Conservation (phyloP, 176 grass and related monocot genomes). For the Puya raimondii region DNA sequence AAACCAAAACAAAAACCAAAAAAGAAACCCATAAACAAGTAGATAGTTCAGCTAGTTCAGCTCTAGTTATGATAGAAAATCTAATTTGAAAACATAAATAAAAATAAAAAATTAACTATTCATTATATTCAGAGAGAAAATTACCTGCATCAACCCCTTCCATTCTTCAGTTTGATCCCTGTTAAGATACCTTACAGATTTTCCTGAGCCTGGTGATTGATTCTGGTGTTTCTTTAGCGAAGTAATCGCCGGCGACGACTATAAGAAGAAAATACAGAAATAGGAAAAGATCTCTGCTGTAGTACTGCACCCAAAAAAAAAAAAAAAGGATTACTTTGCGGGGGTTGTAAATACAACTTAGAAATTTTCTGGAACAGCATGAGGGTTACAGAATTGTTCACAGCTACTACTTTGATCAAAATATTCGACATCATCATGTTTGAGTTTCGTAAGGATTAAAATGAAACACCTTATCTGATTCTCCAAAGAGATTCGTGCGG, state of each 20-base stretch:
- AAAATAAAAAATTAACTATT: not conserved
- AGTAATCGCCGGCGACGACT: conserved; percentile 20
- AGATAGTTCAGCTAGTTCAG: too few relatives aligned
- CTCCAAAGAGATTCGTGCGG: conserved; percentile 71
- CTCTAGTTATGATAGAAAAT: too few relatives aligned
- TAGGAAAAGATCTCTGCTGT: conserved; percentile 25
- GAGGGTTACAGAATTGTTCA: too few relatives aligned
- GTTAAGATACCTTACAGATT: conserved; percentile 15
- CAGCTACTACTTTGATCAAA: too few relatives aligned
- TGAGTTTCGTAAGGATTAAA: not conserved
- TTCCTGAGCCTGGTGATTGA: conserved; percentile 9
- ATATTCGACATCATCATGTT: too few relatives aligned
- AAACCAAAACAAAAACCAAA: too few relatives aligned
- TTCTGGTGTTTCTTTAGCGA: conserved; percentile 17
- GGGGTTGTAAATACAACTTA: too few relatives aligned
- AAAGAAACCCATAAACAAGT: too few relatives aligned
- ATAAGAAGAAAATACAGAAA: conserved; percentile 29
- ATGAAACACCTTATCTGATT: conserved; percentile 55
- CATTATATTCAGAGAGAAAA: not conserved
- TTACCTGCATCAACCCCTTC: conserved; percentile 30
- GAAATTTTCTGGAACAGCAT: too few relatives aligned
- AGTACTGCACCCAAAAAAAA: conserved; percentile 10
- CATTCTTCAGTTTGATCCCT: conserved; percentile 30
- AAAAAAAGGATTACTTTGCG: not conserved
- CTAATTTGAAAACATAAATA: not conserved